Percentiles rank a stretch among this genome's conserved stretches.
Conservation (phyloP, 2,329 filamentous ascomycete species). For the Ophiostoma himal-ulmi region DNA sequence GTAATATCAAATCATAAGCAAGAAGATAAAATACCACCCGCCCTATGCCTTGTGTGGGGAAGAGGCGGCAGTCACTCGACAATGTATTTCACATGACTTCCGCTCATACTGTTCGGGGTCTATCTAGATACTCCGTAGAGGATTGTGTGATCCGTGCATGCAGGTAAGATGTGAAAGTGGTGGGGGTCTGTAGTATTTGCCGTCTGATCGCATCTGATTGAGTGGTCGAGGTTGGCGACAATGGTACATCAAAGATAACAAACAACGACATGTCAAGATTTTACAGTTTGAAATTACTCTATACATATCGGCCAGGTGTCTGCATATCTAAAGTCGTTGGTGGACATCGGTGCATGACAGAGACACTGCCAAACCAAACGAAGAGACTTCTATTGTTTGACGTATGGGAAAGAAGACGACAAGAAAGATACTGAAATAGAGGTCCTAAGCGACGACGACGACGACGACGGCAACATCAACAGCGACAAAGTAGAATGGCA, state of each 20-base stretch:
- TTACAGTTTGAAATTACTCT: neutral
- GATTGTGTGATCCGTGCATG: neutral
- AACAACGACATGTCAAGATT: neutral
- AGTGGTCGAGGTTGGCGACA: neutral
- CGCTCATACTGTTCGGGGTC: neutral
- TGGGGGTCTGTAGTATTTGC: neutral
- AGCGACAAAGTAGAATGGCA: neutral
- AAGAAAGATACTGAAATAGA: neutral
- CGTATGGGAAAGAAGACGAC: neutral
- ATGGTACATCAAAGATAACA: neutral
- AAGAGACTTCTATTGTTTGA: neutral
- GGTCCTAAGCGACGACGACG: neutral
- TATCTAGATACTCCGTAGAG: neutral
- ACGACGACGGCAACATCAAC: no score
- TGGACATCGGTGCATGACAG: no score
- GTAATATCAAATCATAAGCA: neutral
- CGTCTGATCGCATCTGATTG: neutral
- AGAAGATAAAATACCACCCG: neutral
- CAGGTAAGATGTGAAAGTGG: neutral
- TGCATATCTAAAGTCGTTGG: no score
- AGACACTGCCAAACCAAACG: no score
- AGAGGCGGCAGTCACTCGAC: conserved; percentile 4
- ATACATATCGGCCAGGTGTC: neutral
- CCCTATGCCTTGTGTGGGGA: conserved; percentile 9
- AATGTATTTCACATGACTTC: neutral